Percentiles rank a stretch among this genome's conserved stretches.
phyloP scores from a whole-genome alignment of 768 basidiomycete genomes.

The Tylopilus sp. region DNA sequence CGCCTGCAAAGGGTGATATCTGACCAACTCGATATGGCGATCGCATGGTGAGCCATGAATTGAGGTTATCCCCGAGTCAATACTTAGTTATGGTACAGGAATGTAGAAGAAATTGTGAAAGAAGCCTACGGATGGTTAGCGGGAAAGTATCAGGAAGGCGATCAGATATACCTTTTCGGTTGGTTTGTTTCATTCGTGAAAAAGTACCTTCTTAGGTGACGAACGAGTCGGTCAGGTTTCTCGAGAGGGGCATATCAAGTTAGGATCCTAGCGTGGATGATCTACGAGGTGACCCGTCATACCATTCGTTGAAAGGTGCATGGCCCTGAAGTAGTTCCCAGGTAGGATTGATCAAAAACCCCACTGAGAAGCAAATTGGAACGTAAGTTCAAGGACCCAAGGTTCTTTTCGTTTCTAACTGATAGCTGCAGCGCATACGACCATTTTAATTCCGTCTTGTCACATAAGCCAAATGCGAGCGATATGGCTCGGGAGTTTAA shows the following conservation, averaged over 20 bases:
- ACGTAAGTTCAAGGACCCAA: constrained; percentile 11
- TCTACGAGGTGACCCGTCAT: background rate
- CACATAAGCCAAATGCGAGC: constrained; percentile 17
- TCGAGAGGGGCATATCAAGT: constrained; percentile 9
- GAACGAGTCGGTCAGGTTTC: background rate
- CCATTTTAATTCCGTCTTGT: constrained; percentile 6
- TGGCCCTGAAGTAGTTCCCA: constrained; percentile 3
- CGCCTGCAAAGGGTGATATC: constrained; percentile 1
- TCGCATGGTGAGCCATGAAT: constrained; percentile 1
- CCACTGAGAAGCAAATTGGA: constrained; percentile 32
- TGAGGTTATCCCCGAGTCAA: background rate
- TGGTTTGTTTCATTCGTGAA: background rate
- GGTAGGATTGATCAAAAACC: constrained; percentile 31
- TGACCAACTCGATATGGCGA: constrained; percentile 8
- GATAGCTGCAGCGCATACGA: constrained; percentile 1
- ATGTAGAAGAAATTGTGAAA: constrained; percentile 6
- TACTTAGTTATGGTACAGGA: background rate
- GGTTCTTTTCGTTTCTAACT: background rate
- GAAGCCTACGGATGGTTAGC: constrained; percentile 6
- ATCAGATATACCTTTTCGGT: constrained; percentile 10
- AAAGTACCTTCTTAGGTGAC: background rate
- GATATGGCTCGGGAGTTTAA: constrained; percentile 35
- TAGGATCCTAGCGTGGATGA: constrained; percentile 6
- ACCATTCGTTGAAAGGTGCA: background rate
- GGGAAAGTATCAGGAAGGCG: constrained; percentile 6